Evolutionary conservation across 2,329 filamentous ascomycete species (phyloP).

Genomic region (Beauveria sp.): DNA sequence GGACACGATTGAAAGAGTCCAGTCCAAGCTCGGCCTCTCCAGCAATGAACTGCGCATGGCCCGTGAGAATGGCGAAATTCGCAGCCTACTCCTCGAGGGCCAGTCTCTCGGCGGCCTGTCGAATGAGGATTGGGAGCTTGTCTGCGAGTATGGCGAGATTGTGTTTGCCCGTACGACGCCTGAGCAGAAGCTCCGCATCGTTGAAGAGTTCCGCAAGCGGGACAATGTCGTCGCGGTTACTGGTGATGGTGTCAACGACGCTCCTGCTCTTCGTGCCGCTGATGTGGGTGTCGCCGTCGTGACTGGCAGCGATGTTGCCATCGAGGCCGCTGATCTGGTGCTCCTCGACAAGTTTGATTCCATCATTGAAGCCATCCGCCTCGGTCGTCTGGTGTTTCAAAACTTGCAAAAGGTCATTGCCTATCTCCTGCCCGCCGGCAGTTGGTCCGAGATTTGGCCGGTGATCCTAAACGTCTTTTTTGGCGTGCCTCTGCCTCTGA

Average conservation of each 20-base stretch:
- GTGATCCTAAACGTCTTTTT: conserved; percentile 49
- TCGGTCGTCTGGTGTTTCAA: conserved; percentile 32
- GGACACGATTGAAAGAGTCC: conserved; percentile 23
- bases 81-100: conserved; percentile 40
- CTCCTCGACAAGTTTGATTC: conserved; percentile 64
- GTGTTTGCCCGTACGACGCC: conserved; percentile 64
- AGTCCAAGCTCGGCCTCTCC: conserved; percentile 11
- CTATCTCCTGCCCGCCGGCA: conserved; percentile 42
- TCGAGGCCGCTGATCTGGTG: conserved; percentile 56
- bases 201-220: conserved; percentile 54
- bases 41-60: conserved; percentile 15
- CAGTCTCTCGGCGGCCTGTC: conserved; percentile 50
- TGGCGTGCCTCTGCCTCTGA: conserved; percentile 42
- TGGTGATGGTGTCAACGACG: conserved; percentile 65
- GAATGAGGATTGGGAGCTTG: conserved; percentile 34
- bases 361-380: conserved; percentile 57
- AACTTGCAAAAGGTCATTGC: conserved; percentile 35
- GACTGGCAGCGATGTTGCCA: conserved; percentile 56
- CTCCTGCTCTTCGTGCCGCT: conserved; percentile 56
- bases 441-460: conserved; percentile 50
- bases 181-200: conserved; percentile 64
- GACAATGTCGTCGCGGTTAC: conserved; percentile 61
- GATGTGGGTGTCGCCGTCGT: conserved; percentile 65
- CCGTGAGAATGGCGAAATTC: conserved; percentile 15
- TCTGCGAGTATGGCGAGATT: conserved; percentile 47